phyloP scores from a whole-genome alignment of 208 protist genomes.

The Leishmania braziliensis region DNA sequence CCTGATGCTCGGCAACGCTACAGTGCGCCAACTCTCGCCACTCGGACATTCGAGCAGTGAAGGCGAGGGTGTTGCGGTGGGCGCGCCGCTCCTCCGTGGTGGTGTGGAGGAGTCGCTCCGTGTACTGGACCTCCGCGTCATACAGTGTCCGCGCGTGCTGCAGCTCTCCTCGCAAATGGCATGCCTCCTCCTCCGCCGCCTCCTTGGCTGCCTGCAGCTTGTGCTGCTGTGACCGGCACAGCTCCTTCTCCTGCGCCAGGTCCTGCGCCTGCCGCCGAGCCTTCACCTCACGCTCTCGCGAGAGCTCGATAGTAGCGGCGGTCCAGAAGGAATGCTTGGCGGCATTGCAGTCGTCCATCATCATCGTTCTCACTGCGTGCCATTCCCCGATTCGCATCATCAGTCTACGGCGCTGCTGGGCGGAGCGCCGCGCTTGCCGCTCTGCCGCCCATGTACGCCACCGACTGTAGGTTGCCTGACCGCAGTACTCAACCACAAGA shows the following conservation, averaged over 20 bases:
- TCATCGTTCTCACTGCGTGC: neutral
- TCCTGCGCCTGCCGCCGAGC: neutral
- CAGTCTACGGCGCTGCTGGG: constrained; percentile 11
- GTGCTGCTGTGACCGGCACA: constrained; percentile 1
- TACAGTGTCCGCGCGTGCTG: constrained; percentile 19
- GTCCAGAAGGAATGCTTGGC: neutral
- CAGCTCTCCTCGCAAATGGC: constrained; percentile 19
- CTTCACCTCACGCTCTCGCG: neutral
- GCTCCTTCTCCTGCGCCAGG: constrained; percentile 4
- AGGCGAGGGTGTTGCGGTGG: constrained; percentile 4
- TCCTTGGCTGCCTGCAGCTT: constrained; percentile 6
- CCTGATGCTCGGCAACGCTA: neutral
- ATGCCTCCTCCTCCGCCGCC: constrained; percentile 12
- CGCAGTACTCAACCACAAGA: constrained; percentile 59
- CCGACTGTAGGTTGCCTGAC: constrained; percentile 29
- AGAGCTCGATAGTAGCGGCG: neutral
- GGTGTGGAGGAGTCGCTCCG: constrained; percentile 8
- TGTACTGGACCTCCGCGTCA: constrained; percentile 8
- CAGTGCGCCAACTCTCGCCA: constrained; percentile 8
- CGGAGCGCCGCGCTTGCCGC: constrained; percentile 11
- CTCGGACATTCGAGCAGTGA: neutral
- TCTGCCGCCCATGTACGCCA: constrained; percentile 38
- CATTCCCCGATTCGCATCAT: constrained; percentile 5
- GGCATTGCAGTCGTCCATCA: neutral
- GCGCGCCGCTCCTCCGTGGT: constrained; percentile 1